Evolutionary conservation across 768 basidiomycete genomes (phyloP).

Genomic region (Tylopilus subfusipes): DNA sequence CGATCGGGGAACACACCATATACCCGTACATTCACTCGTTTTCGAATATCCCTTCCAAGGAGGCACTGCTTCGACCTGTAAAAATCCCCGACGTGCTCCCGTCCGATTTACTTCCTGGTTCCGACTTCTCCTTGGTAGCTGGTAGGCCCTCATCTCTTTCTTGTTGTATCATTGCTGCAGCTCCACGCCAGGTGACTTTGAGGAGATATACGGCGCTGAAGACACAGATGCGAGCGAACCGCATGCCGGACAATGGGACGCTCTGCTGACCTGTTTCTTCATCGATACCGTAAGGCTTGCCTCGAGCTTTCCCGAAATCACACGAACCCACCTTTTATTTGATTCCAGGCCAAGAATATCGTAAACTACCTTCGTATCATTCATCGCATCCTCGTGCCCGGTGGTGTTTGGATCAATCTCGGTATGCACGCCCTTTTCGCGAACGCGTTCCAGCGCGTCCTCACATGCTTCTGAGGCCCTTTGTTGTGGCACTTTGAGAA

Average conservation of each 20-base stretch:
- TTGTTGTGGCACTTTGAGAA: conserved; percentile 98
- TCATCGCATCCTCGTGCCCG: conserved; percentile 75
- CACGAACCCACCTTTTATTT: not conserved
- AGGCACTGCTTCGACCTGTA: conserved; percentile 63
- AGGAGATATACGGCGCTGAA: conserved; percentile 76
- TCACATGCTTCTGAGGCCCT: conserved; percentile 53
- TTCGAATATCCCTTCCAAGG: conserved; percentile 66
- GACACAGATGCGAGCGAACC: conserved; percentile 53
- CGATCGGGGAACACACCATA: conserved; percentile 66
- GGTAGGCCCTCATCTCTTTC: conserved; percentile 41
- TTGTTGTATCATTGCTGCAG: not conserved
- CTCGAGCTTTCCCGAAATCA: not conserved
- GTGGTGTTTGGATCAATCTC: conserved; percentile 90
- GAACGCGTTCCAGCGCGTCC: not conserved
- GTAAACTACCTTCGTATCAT: conserved; percentile 88
- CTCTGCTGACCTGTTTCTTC: conserved; percentile 93
- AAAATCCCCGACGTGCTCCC: conserved; percentile 84
- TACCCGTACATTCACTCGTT: conserved; percentile 93
- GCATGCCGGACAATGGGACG: conserved; percentile 81
- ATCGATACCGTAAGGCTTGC: conserved; percentile 71
- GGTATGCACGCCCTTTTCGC: conserved; percentile 23
- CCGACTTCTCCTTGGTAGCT: conserved; percentile 82
- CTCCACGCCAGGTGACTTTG: conserved; percentile 69
- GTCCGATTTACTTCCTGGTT: conserved; percentile 57
- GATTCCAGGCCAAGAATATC: conserved; percentile 80